Conservation (phyloP, 768 basidiomycete genomes). For the Lactarius deliciosus region DNA sequence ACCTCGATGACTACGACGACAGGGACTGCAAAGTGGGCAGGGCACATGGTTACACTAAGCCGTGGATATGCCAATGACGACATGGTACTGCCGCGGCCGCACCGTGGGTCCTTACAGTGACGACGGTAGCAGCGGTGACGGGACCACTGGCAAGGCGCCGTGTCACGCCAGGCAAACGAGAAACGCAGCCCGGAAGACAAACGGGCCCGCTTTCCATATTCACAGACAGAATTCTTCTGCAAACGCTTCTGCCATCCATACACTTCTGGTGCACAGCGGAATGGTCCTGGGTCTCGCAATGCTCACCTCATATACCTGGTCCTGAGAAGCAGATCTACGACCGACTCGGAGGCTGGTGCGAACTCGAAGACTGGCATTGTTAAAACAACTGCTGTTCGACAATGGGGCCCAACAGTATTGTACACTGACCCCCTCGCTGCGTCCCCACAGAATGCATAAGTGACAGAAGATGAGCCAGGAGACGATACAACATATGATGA, state of each 20-base stretch:
- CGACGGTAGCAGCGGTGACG: no score
- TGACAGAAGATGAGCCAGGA: slow-evolving; percentile 31
- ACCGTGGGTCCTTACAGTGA: no score
- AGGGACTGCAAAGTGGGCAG: no score
- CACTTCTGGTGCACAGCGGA: neutral
- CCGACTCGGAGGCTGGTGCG: slow-evolving; percentile 27
- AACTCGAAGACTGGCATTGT: slow-evolving; percentile 29
- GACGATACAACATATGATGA: slow-evolving; percentile 22
- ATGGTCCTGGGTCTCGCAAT: neutral
- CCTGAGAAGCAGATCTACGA: slow-evolving; percentile 27
- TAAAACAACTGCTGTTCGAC: slow-evolving; percentile 21
- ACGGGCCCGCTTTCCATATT: slow-evolving; percentile 21
- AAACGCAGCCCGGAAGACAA: neutral
- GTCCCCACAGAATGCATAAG: slow-evolving; percentile 10
- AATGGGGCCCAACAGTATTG: neutral
- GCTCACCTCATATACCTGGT: slow-evolving; percentile 19
- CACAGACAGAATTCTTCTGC: slow-evolving; percentile 6
- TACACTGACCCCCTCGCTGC: neutral
- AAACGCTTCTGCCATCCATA: slow-evolving; percentile 17
- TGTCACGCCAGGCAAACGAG: no score
- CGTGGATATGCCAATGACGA: no score
- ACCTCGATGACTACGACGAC: no score
- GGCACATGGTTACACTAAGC: no score
- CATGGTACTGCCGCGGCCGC: no score
- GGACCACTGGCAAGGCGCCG: no score